Percentiles rank a stretch among this genome's conserved stretches.
phyloP scores from a whole-genome alignment of 2,329 filamentous ascomycete species.

The Aplosporella prunicola region DNA sequence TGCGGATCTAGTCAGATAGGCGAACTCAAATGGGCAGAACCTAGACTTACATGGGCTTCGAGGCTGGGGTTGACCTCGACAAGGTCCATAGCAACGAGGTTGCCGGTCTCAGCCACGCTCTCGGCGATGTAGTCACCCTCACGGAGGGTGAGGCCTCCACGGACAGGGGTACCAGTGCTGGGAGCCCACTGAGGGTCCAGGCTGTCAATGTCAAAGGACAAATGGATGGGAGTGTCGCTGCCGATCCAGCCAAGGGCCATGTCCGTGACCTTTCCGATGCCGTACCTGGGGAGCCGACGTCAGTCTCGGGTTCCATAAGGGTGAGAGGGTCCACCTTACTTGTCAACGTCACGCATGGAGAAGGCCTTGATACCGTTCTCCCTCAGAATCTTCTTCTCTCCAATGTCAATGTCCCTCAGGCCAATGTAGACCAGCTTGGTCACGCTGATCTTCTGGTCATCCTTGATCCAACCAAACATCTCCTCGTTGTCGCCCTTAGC shows the following conservation, averaged over 20 bases:
- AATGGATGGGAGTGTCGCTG: slow-evolving; percentile 86
- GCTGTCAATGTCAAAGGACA: slow-evolving; percentile 95
- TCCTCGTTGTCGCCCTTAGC: slow-evolving; percentile 66
- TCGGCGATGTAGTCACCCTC: slow-evolving; percentile 97
- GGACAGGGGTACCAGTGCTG: slow-evolving; percentile 87
- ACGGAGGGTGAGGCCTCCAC: slow-evolving; percentile 83
- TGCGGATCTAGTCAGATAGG: slow-evolving; percentile 24
- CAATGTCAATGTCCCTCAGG: slow-evolving; percentile 81
- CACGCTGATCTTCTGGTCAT: slow-evolving; percentile 59
- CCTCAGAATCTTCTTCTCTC: slow-evolving; percentile 83
- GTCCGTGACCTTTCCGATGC: slow-evolving; percentile 92
- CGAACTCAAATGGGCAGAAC: too few species aligned
- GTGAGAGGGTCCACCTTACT: slow-evolving; percentile 44
- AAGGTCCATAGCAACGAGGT: slow-evolving; percentile 48
- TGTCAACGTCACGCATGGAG: slow-evolving; percentile 96
- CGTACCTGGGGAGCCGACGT: slow-evolving; percentile 49
- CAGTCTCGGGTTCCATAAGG: slow-evolving; percentile 4
- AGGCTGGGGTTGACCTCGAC: slow-evolving; percentile 46
- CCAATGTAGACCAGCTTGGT: slow-evolving; percentile 96
- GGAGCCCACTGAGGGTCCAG: slow-evolving; percentile 94
- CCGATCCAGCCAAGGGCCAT: slow-evolving; percentile 98
- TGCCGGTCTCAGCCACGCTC: slow-evolving; percentile 47
- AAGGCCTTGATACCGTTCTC: slow-evolving; percentile 92
- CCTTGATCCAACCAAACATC: slow-evolving; percentile 80
- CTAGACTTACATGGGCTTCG: slow-evolving; percentile 17